phyloP scores from a whole-genome alignment of 2,329 filamentous ascomycete genomes.

The Exophiala mesophila region DNA sequence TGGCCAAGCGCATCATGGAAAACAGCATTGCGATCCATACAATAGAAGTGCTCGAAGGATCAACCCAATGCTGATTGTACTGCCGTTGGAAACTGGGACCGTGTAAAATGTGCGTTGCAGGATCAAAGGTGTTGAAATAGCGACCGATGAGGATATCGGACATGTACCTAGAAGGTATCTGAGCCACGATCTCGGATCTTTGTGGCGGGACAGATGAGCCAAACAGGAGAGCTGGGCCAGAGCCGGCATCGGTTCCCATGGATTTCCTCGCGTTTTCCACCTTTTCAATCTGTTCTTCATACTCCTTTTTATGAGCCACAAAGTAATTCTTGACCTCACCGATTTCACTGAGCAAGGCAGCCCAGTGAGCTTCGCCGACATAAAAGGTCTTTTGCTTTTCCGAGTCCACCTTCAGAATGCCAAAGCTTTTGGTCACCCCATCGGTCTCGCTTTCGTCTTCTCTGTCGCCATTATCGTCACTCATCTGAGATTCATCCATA shows the following conservation, averaged over 20 bases:
- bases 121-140: conserved; percentile 81
- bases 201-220: conserved; percentile 65
- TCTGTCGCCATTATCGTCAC: conserved; percentile 53
- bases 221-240: conserved; percentile 72
- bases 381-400: conserved; percentile 75
- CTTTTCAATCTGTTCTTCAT: conserved; percentile 74
- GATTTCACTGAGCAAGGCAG: conserved; percentile 74
- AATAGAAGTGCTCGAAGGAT: conserved; percentile 52
- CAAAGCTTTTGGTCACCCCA: conserved; percentile 66
- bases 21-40: conserved; percentile 61
- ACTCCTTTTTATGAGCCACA: conserved; percentile 75
- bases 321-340: conserved; percentile 94
- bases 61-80: conserved; percentile 60
- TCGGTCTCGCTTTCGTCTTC: conserved; percentile 64
- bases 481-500: conserved; percentile 27
- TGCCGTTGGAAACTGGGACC: conserved; percentile 76
- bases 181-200: conserved; percentile 70
- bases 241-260: conserved; percentile 51
- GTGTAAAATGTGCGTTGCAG: conserved; percentile 67
- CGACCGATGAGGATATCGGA: conserved; percentile 81
- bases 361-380: conserved; percentile 79
- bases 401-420: conserved; percentile 73
- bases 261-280: conserved; percentile 63
- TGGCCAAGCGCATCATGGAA: conserved; percentile 60
- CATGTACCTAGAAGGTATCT: conserved; percentile 73